These are phyloP conservation scores for Craterostigma plantagineum DNA, from an alignment of 257 asterid species.

Conservation along the genomic window DNA sequence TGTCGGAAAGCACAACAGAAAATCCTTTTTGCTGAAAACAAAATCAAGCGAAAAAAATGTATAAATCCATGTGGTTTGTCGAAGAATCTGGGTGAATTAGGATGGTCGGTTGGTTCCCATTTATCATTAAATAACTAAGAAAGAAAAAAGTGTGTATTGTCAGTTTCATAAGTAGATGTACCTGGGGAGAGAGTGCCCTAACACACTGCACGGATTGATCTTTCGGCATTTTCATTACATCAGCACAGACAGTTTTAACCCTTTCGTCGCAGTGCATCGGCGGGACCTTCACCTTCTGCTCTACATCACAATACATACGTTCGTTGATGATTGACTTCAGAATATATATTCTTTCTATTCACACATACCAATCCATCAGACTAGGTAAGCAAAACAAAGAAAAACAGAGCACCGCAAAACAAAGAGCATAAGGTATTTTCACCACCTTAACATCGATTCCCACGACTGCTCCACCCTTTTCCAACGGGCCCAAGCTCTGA, in stretches of 20 bases:
- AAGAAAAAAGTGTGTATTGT: no score
- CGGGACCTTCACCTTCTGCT: constrained; percentile 91
- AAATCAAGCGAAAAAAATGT: neutral
- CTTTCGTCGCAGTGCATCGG: constrained; percentile 61
- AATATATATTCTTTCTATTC: neutral
- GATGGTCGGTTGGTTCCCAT: no score
- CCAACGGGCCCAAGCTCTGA: constrained; percentile 58
- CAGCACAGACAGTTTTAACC: constrained; percentile 63
- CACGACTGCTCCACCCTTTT: constrained; percentile 57
- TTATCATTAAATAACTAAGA: no score
- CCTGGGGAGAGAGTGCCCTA: constrained; percentile 63
- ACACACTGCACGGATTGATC: no score
- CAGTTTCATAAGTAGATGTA: constrained; percentile 10
- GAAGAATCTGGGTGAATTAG: no score
- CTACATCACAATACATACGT: no score
- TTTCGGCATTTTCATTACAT: constrained; percentile 42
- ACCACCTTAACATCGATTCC: constrained; percentile 70
- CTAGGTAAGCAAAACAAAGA: neutral
- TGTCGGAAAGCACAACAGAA: constrained; percentile 66
- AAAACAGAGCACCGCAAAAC: neutral
- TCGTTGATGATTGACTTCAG: no score
- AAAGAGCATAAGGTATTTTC: no score
- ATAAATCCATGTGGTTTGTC: no score
- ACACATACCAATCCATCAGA: neutral
- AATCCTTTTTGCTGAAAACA: constrained; percentile 60